Evolutionary conservation across 176 grass and related monocot genomes (phyloP), one percentile per base, ranked within the genome.

Genomic region (Zea luxurians): DNA sequence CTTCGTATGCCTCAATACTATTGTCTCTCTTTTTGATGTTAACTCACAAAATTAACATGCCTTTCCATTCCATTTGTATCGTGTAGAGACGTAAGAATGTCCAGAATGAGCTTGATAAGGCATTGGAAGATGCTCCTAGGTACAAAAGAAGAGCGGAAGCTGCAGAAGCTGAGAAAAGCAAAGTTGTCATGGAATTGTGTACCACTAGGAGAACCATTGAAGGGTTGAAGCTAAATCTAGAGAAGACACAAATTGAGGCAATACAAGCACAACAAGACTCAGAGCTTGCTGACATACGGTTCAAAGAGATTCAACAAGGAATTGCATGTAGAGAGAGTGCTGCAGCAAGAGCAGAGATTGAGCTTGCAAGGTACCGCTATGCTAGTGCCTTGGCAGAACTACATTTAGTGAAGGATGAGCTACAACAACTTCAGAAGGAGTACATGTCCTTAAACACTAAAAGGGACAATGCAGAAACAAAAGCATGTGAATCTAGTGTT

Each of bases 271-370:
- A 92, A 64, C 81, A 91, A 70, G 92, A 98, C 52, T 84, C 81
- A 1, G 87, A 92, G 79, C 81, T 95, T 0, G 86, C 60, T 37
- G 72, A 89, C 68, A 82, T 99, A 68, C 78, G 83, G 37, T 55
- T 66, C 37, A 89, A 89, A 77, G 92, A 99, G 79, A 91, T 99
- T 13, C 77, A 89, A 50, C 83, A 86, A n/a, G 88, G 92, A 6
- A 78, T 95, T 62, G 66, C 83, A 4, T 71, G 16, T 8, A 78
- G 63, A 62, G 89, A 86, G 68, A 90, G 91, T 75, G 74, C 68
- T 70, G 92, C 84, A 12, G 67, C 76, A 18, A 94, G 90, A 49
- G 83, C 83, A 76, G 87, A 95, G 73, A 80, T 95, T 2, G 90
- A 89, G n/a, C 83, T 92, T 4, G 78, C 83, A 37, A 90, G 82